Evolutionary conservation across 306 rosid species (phyloP), one percentile per base, ranked within the genome.

Genomic region (Leucaena leucocephala): DNA sequence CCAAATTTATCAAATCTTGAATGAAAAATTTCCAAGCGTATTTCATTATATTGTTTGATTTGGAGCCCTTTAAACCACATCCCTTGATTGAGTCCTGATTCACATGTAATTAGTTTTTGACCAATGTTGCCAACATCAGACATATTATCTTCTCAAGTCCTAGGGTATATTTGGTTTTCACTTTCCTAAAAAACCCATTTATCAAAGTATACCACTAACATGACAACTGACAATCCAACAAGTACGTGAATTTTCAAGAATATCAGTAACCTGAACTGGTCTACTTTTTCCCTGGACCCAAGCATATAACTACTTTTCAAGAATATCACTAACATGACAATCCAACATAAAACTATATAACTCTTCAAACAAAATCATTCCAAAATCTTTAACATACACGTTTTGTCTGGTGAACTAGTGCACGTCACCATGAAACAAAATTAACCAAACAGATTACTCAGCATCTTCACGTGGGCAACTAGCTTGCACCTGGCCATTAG

Each of bases 351-450:
- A 59, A 78, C 38, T 61, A 61, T 12, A 36, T 65, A 43, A 70
- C 79, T 72, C 81, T 64, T 45, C 71, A 81, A 43, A 70, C 50
- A 84, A 86, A 82, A 69, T 34, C 80, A 69, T 81, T 67, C 76
- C 79, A 82, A 77, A 85, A 78, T 83, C 86, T 74, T 79, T 68
- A 39, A 76, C 80, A 68, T 80, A 81, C 77, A 73, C 68, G 71
- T 39, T 57, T 63, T 75, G 42, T 63, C 76, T 44, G 59, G 72
- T 33, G 59, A 27, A 54, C 81, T 77, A 40, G 74, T 69, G 49
- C 4, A 68, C 69, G 65, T 75, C 33, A 27, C 83, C 65, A 63
- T 21, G 68, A 80, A 76, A 65, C 81, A 43, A 80, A 65, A 76
- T 46, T 34, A 64, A 54, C 49, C 39, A 45, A 75, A 58, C 74